These are phyloP conservation scores for Hymenoscyphus albidus DNA, from an alignment of 2,329 filamentous ascomycete species.

Conservation along the genomic window DNA sequence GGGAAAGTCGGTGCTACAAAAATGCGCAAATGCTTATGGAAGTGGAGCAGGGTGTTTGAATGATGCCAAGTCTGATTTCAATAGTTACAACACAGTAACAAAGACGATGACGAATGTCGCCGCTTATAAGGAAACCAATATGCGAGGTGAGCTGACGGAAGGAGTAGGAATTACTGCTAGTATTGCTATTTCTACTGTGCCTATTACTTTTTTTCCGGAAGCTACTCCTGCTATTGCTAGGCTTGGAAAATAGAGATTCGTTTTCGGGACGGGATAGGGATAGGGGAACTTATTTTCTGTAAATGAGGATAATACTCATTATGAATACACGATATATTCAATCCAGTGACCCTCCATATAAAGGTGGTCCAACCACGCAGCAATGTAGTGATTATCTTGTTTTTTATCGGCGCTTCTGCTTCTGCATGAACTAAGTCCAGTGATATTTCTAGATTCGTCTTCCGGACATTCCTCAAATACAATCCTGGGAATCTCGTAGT, in stretches of 20 bases:
- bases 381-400: background rate
- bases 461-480: background rate
- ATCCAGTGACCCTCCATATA: background rate
- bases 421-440: background rate
- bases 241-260: background rate
- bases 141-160: constrained; percentile 14
- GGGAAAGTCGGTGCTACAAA: constrained; percentile 40
- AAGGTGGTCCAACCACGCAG: background rate
- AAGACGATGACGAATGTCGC: constrained; percentile 14
- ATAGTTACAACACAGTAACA: constrained; percentile 16
- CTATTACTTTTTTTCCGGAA: constrained; percentile 21
- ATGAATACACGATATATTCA: background rate
- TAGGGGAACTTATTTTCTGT: background rate
- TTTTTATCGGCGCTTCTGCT: background rate
- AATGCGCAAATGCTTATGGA: constrained; percentile 48
- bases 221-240: constrained; percentile 9
- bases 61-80: constrained; percentile 14
- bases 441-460: background rate
- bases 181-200: constrained; percentile 22
- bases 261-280: background rate
- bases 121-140: constrained; percentile 11
- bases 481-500: constrained; percentile 6
- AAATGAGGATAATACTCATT: background rate
- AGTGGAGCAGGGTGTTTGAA: constrained; percentile 42
- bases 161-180: constrained; percentile 14